Evolutionary conservation across 208 protist species (phyloP), one percentile per base, ranked within the genome.

Genomic region (Crithidia brevicula): DNA sequence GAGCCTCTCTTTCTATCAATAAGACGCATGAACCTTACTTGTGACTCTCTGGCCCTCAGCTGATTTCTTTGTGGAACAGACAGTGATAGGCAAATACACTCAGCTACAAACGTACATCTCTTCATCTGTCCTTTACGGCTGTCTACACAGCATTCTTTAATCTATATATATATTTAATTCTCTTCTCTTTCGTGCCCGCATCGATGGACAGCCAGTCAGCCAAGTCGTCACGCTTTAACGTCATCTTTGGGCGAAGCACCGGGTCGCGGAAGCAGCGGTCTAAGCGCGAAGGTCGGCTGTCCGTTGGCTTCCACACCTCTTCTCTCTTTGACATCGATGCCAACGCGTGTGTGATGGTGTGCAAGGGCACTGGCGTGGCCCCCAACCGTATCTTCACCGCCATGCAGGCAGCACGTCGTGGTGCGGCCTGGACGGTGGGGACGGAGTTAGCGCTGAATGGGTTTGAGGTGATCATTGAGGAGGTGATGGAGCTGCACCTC

Each of bases 401-500:
- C 31, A 92, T 95, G 89, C 60, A 84, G 42, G 38, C 25, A 10
- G 89, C 89, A 6, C 74, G 68, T 0, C 63, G 82, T 10, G 89
- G 89, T 27, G 72, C 72, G 3, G 75, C 53, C 33, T 95, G 89
- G 86, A 23, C 46, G 16, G 31, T 47, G 13, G 84, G 83, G 4
- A 79, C 82, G 46, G 78, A 91, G 77, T 46, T 92, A 33, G 43
- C 20, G 20, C 4, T 95, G 0, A 70, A 64, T 22, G 58, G 45
- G 30, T 95, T 81, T 59, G 36, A 58, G 20, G 76, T 92, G 18
- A 74, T 87, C 47, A 79, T 95, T 33, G 73, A 82, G 54, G 78
- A 90, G 54, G 75, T 79, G 7, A 81, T 88, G 66, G 72, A 80
- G 40, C 79, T 95, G 11, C 90, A 95, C 66, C 54, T 93, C 15